These are phyloP conservation scores for Nitzschia palea DNA, from an alignment of 108 stramenopile species.

Conservation along the genomic window DNA sequence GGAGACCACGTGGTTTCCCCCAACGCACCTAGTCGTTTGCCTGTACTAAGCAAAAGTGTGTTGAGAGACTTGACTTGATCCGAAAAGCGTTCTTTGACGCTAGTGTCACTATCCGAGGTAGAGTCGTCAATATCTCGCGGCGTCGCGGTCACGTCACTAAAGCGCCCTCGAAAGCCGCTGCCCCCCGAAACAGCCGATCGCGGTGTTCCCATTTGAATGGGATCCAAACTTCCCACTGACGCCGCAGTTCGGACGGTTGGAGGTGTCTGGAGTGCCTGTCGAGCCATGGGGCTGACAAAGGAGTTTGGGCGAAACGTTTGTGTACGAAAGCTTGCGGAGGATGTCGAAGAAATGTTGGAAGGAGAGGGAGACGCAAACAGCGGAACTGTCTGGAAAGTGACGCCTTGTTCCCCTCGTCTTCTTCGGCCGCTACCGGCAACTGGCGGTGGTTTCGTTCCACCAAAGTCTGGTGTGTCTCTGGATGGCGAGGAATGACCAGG, in stretches of 20 bases:
- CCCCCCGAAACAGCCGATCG: neutral
- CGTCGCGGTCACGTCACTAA: neutral
- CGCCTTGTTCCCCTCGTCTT: no score
- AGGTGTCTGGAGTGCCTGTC: neutral
- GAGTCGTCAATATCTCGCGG: neutral
- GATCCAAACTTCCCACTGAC: neutral
- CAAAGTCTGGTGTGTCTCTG: conserved; percentile 1
- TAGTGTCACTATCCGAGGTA: conserved; percentile 26
- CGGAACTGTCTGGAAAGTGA: neutral
- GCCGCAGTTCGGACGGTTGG: neutral
- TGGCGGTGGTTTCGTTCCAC: neutral
- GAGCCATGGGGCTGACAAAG: neutral
- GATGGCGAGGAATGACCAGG: neutral
- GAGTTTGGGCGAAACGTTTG: neutral
- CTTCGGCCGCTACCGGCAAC: neutral
- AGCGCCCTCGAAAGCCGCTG: neutral
- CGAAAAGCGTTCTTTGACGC: conserved; percentile 34
- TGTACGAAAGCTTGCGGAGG: neutral
- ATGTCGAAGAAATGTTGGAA: neutral
- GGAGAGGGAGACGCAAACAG: neutral
- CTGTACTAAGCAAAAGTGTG: conserved; percentile 25
- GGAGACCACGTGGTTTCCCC: conserved; percentile 8
- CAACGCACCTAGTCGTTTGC: conserved; percentile 19
- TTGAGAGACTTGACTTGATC: conserved; percentile 31
- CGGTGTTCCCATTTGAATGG: conserved; percentile 7